Evolutionary conservation across 2,329 filamentous ascomycete species (phyloP).

Genomic region (Calonectria honghensis): DNA sequence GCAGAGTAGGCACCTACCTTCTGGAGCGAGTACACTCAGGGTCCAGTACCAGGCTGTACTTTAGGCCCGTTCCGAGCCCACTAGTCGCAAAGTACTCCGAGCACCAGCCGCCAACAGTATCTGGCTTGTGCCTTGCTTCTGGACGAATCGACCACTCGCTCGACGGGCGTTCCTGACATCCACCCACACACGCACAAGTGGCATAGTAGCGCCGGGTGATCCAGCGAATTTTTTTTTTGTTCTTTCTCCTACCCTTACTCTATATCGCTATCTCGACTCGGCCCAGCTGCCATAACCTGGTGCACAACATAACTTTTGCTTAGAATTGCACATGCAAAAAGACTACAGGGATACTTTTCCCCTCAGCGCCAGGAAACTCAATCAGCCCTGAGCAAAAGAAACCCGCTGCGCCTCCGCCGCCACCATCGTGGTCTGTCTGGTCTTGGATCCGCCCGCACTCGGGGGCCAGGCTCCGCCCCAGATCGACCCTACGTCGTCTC

Average conservation of each 20-base stretch:
- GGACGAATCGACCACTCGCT: constrained; percentile 14
- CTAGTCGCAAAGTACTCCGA: constrained; percentile 24
- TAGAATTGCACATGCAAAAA: not conserved
- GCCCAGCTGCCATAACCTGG: not conserved
- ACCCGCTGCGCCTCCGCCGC: constrained; percentile 20
- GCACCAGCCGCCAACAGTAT: constrained; percentile 13
- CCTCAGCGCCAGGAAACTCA: constrained; percentile 11
- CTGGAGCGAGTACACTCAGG: constrained; percentile 28
- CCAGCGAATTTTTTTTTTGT: not conserved
- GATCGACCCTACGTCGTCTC: constrained; percentile 23
- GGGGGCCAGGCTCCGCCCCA: constrained; percentile 24
- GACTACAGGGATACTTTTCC: too few relatives aligned
- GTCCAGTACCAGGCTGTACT: constrained; percentile 37
- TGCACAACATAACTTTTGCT: not conserved
- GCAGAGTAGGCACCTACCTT: not conserved
- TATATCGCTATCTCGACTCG: not conserved
- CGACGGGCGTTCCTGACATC: constrained; percentile 28
- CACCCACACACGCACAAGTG: constrained; percentile 20
- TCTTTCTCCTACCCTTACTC: not conserved
- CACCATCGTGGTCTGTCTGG: constrained; percentile 22
- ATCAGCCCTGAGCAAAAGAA: constrained; percentile 17
- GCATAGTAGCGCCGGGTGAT: not conserved
- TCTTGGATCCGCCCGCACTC: constrained; percentile 15
- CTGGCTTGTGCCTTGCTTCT: constrained; percentile 21
- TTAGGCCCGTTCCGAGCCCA: constrained; percentile 16